Evolutionary conservation across 495 filamentous ascomycete species (phyloP), one percentile per base, ranked within the genome.

Genomic region (Stereocaulon alpinum): DNA sequence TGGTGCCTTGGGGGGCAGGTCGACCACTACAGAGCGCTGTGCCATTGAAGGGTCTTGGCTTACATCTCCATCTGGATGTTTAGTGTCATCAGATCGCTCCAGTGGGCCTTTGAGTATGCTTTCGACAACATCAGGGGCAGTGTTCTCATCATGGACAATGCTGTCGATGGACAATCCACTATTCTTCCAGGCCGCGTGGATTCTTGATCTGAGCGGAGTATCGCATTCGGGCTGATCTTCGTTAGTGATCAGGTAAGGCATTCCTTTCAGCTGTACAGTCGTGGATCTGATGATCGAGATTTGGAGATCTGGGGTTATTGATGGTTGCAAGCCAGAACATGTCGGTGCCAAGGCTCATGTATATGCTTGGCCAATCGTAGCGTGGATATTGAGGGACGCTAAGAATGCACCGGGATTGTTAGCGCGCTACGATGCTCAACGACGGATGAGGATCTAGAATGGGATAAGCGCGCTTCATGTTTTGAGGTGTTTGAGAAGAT

Each of bases 1-100:
- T 24, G 57, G 51, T 6, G 30, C 2, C 47, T 60, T 63, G 18
- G 60, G 55, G 18, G 49, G 41, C 22, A 49, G 41, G 3, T 42
- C 42, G 32, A 56, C 32, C 30, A 47, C 34, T 9, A 55, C 41
- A 2, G 34, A 27, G 15, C 40, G 42, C 29, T 42, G 30, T 5
- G 40, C 37, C 41, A 54, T 40, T 10, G 20, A 29, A 20, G 41
- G 24, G 15, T 30, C n/a, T 14, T 56, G 37, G 29, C 20, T 20
- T 27, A 34, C 15, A 24, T 57, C 12, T 37, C 2, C 34, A 12
- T 9, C 37, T 20, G 20, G 55, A 30, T 41, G n/a, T 24, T 32
- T 49, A 29, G 47, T 27, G 17, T 49, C 12, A 12, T 11, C 34
- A 37, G 34, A 6, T 6, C 34, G 34, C 34, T 6, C 7, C 34